phyloP scores from a whole-genome alignment of 2,329 filamentous ascomycete species.

The Phialemoniopsis sp. region DNA sequence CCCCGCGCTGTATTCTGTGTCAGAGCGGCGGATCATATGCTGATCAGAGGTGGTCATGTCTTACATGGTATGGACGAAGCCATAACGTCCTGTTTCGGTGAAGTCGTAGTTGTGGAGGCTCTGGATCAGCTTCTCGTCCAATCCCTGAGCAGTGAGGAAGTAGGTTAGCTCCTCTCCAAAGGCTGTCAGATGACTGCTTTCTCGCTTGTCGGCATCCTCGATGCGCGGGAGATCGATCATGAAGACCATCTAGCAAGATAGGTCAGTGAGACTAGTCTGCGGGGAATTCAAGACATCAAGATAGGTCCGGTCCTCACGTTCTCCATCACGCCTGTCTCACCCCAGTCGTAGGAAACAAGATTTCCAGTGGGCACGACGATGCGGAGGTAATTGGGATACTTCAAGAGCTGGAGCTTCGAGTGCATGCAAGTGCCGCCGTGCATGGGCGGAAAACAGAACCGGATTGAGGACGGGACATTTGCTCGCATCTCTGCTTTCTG shows the following conservation, averaged over 20 bases:
- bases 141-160: conserved; percentile 64
- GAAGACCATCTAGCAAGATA: conserved; percentile 63
- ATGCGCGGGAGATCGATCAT: conserved; percentile 82
- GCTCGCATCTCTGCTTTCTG: conserved; percentile 45
- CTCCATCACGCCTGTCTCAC: conserved; percentile 78
- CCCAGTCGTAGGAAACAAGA: conserved; percentile 83
- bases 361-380: conserved; percentile 88
- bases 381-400: conserved; percentile 67
- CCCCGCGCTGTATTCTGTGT: conserved; percentile 41
- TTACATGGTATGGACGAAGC: conserved; percentile 83
- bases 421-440: conserved; percentile 76
- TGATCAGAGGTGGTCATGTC: conserved; percentile 17
- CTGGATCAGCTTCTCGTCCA: conserved; percentile 59
- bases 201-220: conserved; percentile 19
- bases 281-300: conserved; percentile 56
- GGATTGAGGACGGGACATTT: conserved; percentile 51
- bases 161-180: conserved; percentile 69
- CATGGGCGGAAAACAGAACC: conserved; percentile 82
- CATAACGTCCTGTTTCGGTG: conserved; percentile 62
- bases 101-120: conserved; percentile 83
- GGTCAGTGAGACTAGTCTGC: conserved; percentile 74
- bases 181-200: conserved; percentile 28
- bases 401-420: conserved; percentile 90
- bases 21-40: background rate
- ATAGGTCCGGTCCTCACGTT: conserved; percentile 52